Percentiles rank a stretch among this genome's conserved stretches.
Evolutionary conservation across 1,284 basidiomycete species (phyloP).

Genomic region (Cutaneotrichosporon daszewskae): DNA sequence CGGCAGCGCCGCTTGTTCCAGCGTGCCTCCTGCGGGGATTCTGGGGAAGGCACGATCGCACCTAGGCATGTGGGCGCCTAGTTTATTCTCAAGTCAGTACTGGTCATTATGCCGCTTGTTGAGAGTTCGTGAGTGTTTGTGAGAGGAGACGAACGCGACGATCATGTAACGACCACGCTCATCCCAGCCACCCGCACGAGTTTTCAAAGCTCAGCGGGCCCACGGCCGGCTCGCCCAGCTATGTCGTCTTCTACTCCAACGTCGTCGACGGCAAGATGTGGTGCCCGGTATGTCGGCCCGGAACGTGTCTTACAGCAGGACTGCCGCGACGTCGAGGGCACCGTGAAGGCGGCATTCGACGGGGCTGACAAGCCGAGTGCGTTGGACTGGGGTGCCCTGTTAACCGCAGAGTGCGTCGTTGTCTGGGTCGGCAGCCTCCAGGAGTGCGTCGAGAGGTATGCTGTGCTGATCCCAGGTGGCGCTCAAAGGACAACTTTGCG

Average conservation of each 20-base stretch:
- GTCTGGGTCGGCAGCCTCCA: slow-evolving; percentile 65
- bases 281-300: slow-evolving; percentile 44
- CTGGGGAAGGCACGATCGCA: too few species aligned
- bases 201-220: slow-evolving; percentile 39
- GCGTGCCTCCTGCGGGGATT: too few species aligned
- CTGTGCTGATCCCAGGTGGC: slow-evolving; percentile 56
- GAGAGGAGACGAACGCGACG: too few species aligned
- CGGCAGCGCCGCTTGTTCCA: too few species aligned
- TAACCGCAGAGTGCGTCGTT: slow-evolving; percentile 53
- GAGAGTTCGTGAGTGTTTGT: too few species aligned
- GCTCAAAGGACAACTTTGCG: slow-evolving; percentile 57
- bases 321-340: slow-evolving; percentile 60
- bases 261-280: slow-evolving; percentile 47
- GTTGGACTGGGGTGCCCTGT: slow-evolving; percentile 8
- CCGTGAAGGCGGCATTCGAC: slow-evolving; percentile 58
- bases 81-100: too few species aligned
- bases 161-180: too few species aligned
- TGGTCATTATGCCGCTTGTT: too few species aligned
- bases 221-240: slow-evolving; percentile 35
- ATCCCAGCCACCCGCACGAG: slow-evolving; percentile 36
- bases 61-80: too few species aligned
- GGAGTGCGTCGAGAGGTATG: slow-evolving; percentile 53
- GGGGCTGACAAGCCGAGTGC: slow-evolving; percentile 53
- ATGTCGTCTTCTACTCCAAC: slow-evolving; percentile 47
- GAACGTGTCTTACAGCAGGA: slow-evolving; percentile 53